These are phyloP conservation scores for Centrapalus pauciflorus DNA, from an alignment of 129 eudicot species.

Conservation along the genomic window DNA sequence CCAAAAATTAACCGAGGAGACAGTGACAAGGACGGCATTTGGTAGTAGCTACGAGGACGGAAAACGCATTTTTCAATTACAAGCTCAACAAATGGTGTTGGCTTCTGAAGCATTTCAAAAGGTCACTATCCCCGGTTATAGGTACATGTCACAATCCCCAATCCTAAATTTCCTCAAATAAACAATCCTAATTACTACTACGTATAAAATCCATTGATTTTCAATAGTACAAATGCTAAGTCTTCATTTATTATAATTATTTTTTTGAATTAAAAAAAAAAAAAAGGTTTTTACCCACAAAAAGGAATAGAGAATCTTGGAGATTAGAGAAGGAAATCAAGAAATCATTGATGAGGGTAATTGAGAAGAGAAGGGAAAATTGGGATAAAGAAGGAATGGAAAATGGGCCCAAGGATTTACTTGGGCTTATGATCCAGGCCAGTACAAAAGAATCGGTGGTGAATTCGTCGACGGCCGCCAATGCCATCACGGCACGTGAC, in stretches of 20 bases:
- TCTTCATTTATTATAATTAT: neutral
- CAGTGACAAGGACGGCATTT: constrained; percentile 61
- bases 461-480: neutral
- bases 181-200: no score
- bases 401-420: constrained; percentile 77
- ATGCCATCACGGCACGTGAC: constrained; percentile 54
- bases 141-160: constrained; percentile 41
- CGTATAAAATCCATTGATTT: no score
- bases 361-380: constrained; percentile 61
- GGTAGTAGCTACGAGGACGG: constrained; percentile 90
- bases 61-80: constrained; percentile 60
- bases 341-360: constrained; percentile 60
- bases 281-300: constrained; percentile 82
- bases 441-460: constrained; percentile 40
- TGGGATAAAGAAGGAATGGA: constrained; percentile 37
- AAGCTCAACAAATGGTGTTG: constrained; percentile 70
- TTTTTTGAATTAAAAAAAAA: no score
- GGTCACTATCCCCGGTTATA: constrained; percentile 73
- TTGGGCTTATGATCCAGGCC: constrained; percentile 87
- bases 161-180: neutral
- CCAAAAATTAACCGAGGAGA: constrained; percentile 70
- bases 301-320: constrained; percentile 80
- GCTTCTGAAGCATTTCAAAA: constrained; percentile 87
- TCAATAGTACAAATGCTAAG: no score
- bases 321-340: constrained; percentile 77